Evolutionary conservation across 2,329 filamentous ascomycete species (phyloP).

Genomic region (Beauveria pseudobassiana): DNA sequence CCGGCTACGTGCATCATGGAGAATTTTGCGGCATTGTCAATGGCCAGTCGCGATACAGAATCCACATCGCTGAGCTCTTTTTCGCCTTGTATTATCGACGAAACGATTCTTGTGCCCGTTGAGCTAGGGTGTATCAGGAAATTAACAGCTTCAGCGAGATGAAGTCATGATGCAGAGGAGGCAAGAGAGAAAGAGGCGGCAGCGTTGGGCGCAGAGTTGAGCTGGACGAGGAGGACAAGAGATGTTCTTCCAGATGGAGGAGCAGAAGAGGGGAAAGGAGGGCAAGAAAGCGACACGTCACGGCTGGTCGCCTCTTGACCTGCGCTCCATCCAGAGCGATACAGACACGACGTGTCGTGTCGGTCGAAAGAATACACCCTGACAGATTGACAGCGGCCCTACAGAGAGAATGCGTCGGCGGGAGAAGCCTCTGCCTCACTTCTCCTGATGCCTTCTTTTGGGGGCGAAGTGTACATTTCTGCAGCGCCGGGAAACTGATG

Average conservation of each 20-base stretch:
- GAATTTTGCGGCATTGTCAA: neutral
- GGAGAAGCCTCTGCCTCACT: neutral
- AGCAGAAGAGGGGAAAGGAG: neutral
- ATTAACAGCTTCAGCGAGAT: neutral
- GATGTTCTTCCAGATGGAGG: too few species aligned
- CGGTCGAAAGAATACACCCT: neutral
- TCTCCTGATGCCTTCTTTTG: neutral
- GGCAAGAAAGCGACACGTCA: neutral
- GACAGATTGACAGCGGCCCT: neutral
- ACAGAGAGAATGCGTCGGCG: neutral
- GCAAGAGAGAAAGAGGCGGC: neutral
- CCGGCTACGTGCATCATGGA: neutral
- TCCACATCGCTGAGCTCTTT: neutral
- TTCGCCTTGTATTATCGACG: neutral
- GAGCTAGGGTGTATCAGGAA: neutral
- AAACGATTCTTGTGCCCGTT: neutral
- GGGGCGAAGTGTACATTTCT: neutral
- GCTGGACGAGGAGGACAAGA: neutral
- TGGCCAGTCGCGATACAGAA: neutral
- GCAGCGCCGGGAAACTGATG: neutral
- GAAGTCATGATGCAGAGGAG: neutral
- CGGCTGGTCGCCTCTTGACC: neutral
- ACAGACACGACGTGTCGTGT: neutral
- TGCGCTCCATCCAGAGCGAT: neutral
- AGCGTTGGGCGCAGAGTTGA: neutral